phyloP scores from a whole-genome alignment of 192 early-diverging fungal species.

The Dispira parvispora region DNA sequence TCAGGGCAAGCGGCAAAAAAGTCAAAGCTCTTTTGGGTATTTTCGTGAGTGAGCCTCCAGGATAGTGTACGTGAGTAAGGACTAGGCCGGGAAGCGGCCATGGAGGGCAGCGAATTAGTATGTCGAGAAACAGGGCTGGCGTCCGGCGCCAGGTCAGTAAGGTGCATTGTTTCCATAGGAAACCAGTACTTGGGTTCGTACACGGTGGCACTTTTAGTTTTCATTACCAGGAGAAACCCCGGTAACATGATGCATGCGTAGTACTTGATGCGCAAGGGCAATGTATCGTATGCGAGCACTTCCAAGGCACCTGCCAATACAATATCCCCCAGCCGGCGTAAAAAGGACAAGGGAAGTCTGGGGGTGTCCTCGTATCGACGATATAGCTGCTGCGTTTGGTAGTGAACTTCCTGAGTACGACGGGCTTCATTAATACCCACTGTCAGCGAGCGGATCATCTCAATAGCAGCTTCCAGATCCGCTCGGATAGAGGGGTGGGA shows the following conservation, averaged over 20 bases:
- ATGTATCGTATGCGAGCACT: not conserved
- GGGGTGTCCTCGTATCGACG: not conserved
- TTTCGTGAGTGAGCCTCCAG: not conserved
- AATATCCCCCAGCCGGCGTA: not conserved
- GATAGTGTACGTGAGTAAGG: not conserved
- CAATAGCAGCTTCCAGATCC: not conserved
- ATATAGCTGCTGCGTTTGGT: not conserved
- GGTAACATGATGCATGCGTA: slow-evolving; percentile 5
- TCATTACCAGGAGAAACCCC: not conserved
- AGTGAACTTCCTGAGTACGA: not conserved
- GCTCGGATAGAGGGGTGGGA: not conserved
- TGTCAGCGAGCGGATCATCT: not conserved
- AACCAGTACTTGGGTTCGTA: slow-evolving; percentile 12
- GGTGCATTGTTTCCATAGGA: not conserved
- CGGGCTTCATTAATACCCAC: slow-evolving; percentile 1
- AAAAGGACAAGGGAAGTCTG: not conserved
- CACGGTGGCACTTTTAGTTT: not conserved
- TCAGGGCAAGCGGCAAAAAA: slow-evolving; percentile 3
- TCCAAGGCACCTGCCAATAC: slow-evolving; percentile 10
- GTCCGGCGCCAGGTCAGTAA: not conserved
- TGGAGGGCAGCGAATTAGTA: no score
- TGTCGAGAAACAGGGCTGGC: not conserved
- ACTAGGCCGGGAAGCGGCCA: not conserved
- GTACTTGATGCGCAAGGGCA: not conserved
- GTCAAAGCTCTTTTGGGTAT: not conserved